A percentile compares a stretch with the other conserved stretches of the same genome.
Evolutionary conservation across 768 basidiomycete species (phyloP).

Genomic region (Daedaleopsis sinensis): DNA sequence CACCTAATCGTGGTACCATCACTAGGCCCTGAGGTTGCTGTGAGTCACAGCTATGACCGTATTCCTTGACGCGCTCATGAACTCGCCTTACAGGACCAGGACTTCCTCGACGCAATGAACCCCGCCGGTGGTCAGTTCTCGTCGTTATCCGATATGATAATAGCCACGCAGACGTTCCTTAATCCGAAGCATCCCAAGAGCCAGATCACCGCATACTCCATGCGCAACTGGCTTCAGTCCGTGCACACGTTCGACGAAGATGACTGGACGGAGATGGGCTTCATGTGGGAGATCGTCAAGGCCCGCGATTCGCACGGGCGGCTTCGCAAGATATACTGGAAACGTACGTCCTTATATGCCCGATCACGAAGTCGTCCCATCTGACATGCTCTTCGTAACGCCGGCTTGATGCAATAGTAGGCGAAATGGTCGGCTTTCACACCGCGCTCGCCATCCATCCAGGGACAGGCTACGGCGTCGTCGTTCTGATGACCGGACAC

Average conservation of each 20-base stretch:
- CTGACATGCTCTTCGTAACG: background rate
- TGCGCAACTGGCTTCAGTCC: slow-evolving; percentile 35
- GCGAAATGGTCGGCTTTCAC: slow-evolving; percentile 30
- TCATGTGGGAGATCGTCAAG: slow-evolving; percentile 30
- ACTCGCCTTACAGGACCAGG: slow-evolving; percentile 36
- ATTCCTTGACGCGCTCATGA: background rate
- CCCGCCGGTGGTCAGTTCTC: slow-evolving; percentile 54
- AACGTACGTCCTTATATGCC: slow-evolving; percentile 24
- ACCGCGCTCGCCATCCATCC: slow-evolving; percentile 31
- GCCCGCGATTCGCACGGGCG: slow-evolving; percentile 23
- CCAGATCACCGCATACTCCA: slow-evolving; percentile 25
- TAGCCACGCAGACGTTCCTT: slow-evolving; percentile 47
- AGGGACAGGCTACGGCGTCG: slow-evolving; percentile 30
- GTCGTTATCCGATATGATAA: slow-evolving; percentile 49
- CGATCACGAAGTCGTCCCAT: background rate
- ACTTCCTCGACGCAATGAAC: slow-evolving; percentile 43
- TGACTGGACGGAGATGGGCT: slow-evolving; percentile 26
- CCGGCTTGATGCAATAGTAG: slow-evolving; percentile 20
- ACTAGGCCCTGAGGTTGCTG: slow-evolving; percentile 37
- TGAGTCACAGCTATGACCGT: slow-evolving; percentile 24
- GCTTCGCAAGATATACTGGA: slow-evolving; percentile 31
- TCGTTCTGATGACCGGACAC: slow-evolving; percentile 30
- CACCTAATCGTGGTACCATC: slow-evolving; percentile 44
- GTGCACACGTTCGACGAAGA: slow-evolving; percentile 35
- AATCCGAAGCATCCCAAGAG: slow-evolving; percentile 37